These are phyloP conservation scores for Tricholoma saponaceum DNA, from an alignment of 768 basidiomycete genomes.

Conservation along the genomic window DNA sequence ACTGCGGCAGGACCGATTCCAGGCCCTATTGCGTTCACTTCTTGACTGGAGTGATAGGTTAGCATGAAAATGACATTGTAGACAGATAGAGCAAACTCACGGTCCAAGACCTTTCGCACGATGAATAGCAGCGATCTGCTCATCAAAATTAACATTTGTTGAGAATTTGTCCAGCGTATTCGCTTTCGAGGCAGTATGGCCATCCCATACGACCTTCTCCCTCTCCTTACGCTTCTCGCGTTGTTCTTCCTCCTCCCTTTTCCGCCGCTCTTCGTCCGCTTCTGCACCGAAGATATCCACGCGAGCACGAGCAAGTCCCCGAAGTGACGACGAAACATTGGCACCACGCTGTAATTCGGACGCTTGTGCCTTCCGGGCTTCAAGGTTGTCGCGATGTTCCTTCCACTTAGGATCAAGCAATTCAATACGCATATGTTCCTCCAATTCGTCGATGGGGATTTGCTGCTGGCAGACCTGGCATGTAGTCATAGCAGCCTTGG, in stretches of 20 bases:
- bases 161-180: conserved; percentile 93
- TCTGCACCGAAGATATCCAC: conserved; percentile 97
- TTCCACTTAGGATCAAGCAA: conserved; percentile 98
- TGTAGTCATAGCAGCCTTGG: conserved; percentile 71
- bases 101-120: conserved; percentile 87
- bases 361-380: conserved; percentile 85
- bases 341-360: conserved; percentile 88
- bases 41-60: conserved; percentile 45
- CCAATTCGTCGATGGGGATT: conserved; percentile 91
- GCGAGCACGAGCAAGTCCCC: conserved; percentile 90
- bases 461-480: conserved; percentile 96
- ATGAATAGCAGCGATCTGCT: conserved; percentile 97
- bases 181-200: conserved; percentile 92
- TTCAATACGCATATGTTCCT: conserved; percentile 99
- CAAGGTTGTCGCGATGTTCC: conserved; percentile 85
- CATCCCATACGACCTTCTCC: conserved; percentile 98
- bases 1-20: conserved; percentile 82
- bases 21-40: conserved; percentile 76
- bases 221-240: conserved; percentile 76
- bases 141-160: conserved; percentile 90
- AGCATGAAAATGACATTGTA: not conserved
- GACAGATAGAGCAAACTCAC: conserved; percentile 41
- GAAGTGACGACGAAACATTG: conserved; percentile 90
- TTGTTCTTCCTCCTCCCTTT: conserved; percentile 84
- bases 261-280: conserved; percentile 86